phyloP scores from a whole-genome alignment of 1,139 yeast species.

The Diutina pseudorugosa region DNA sequence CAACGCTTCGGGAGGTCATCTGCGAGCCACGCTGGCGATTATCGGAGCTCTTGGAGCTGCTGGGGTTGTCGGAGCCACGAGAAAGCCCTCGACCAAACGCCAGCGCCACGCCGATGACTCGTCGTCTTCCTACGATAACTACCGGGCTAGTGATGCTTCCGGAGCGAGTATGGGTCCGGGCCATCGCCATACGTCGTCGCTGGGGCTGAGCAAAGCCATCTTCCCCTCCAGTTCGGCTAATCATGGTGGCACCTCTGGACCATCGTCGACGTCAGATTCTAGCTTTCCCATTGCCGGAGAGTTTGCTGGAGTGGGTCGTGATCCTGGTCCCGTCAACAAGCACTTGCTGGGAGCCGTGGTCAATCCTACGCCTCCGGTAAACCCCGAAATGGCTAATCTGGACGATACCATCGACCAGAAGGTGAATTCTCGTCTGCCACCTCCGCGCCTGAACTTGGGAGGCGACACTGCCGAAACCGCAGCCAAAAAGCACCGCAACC shows the following conservation, averaged over 20 bases:
- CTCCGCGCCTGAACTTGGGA: neutral
- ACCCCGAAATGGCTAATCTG: neutral
- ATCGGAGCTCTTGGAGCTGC: constrained; percentile 1
- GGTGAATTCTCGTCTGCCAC: neutral
- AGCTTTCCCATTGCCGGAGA: neutral
- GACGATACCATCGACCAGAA: neutral
- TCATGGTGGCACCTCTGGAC: neutral
- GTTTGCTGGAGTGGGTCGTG: neutral
- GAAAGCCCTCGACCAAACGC: neutral
- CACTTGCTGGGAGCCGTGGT: constrained; percentile 1
- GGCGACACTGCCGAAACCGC: too few species aligned
- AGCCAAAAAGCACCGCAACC: neutral
- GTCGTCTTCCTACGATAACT: neutral
- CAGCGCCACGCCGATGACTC: neutral
- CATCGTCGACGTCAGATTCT: neutral
- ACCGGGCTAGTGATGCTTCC: neutral
- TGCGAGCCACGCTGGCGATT: neutral
- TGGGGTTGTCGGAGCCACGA: neutral
- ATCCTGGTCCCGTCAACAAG: neutral
- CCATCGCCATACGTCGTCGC: neutral
- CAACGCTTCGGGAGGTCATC: neutral
- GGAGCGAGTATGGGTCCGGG: neutral
- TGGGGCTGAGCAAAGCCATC: neutral
- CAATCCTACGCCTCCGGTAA: neutral
- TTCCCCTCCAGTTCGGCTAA: neutral